These are phyloP conservation scores for Parafenestella ontariensis DNA, from an alignment of 2,329 filamentous ascomycete genomes.

Conservation along the genomic window DNA sequence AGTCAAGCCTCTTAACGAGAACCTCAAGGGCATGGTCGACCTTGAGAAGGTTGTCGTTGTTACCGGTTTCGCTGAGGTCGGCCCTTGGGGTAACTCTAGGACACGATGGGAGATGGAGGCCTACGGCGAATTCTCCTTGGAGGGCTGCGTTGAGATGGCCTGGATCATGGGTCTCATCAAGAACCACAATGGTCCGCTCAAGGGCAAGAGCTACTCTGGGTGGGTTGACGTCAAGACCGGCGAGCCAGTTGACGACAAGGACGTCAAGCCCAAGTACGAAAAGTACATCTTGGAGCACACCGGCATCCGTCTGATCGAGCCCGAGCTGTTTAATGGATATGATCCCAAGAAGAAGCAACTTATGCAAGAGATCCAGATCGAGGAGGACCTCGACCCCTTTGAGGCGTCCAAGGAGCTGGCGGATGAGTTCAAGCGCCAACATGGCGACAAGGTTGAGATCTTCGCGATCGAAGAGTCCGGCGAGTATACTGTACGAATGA, in stretches of 20 bases:
- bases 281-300: conserved; percentile 95
- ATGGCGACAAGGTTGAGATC: conserved; percentile 96
- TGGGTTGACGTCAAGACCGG: conserved; percentile 96
- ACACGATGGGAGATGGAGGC: conserved; percentile 99
- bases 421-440: conserved; percentile 95
- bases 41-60: conserved; percentile 98
- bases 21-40: conserved; percentile 97
- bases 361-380: conserved; percentile 95
- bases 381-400: conserved; percentile 96
- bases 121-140: conserved; percentile 92
- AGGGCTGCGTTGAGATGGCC: conserved; percentile 98
- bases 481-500: conserved; percentile 92
- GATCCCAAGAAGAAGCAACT: conserved; percentile 99
- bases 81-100: conserved; percentile 97
- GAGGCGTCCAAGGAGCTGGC: conserved; percentile 97
- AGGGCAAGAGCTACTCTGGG: conserved; percentile 94
- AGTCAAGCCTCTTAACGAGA: conserved; percentile 83
- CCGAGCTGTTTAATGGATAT: conserved; percentile 94
- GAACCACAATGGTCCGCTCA: conserved; percentile 95
- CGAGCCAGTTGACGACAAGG: conserved; percentile 97
- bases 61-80: conserved; percentile 93
- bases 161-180: conserved; percentile 99
- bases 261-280: conserved; percentile 97
- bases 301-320: conserved; percentile 96
- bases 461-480: conserved; percentile 94